A percentile compares a stretch with the other conserved stretches of the same genome.
These are phyloP conservation scores for Hemileia vastatrix DNA, from an alignment of 1,284 basidiomycete species.

Conservation along the genomic window DNA sequence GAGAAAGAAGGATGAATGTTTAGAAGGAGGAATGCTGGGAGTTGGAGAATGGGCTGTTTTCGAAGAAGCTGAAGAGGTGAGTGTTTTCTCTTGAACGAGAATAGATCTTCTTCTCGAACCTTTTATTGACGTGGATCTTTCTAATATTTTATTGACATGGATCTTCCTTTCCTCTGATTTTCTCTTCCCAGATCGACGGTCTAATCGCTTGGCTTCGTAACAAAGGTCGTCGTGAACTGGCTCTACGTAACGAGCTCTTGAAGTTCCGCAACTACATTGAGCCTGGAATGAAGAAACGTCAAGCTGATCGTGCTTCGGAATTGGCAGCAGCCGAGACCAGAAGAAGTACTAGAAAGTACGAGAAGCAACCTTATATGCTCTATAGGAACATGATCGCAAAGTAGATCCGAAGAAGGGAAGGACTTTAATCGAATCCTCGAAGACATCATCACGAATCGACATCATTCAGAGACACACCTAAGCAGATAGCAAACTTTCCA, in stretches of 20 bases:
- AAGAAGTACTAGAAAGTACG: background rate
- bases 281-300: slow-evolving; percentile 54
- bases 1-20: slow-evolving; percentile 64
- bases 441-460: too few species aligned
- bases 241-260: slow-evolving; percentile 64
- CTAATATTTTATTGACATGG: background rate
- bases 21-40: slow-evolving; percentile 59
- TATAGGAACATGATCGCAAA: slow-evolving; percentile 1
- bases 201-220: slow-evolving; percentile 81
- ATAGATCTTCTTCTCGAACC: background rate
- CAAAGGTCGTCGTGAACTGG: slow-evolving; percentile 76
- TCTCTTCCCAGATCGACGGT: slow-evolving; percentile 57
- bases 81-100: slow-evolving; percentile 30
- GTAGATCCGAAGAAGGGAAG: background rate
- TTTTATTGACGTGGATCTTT: slow-evolving; percentile 17
- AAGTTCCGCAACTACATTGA: slow-evolving; percentile 80
- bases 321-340: background rate
- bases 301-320: background rate
- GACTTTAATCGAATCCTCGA: too few species aligned
- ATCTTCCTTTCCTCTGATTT: slow-evolving; percentile 5
- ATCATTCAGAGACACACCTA: too few species aligned
- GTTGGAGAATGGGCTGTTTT: slow-evolving; percentile 81
- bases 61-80: slow-evolving; percentile 72
- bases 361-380: slow-evolving; percentile 1
- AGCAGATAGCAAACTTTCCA: too few species aligned